A percentile compares a stretch with the other conserved stretches of the same genome.
phyloP scores from a whole-genome alignment of 1,139 yeast species.

The Geotrichum australiense region DNA sequence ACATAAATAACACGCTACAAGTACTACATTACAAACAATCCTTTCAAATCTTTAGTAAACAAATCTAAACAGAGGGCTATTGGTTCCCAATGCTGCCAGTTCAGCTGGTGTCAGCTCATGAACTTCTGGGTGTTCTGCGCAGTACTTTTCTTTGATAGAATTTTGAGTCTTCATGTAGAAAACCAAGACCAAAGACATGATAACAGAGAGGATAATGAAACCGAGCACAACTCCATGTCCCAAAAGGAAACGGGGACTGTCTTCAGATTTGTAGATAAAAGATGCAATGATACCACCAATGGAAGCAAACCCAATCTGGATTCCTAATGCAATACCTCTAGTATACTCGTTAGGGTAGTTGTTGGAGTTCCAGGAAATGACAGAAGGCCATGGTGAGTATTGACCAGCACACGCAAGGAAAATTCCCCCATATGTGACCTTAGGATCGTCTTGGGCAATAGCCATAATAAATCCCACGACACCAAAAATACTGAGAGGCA shows the following conservation, averaged over 20 bases:
- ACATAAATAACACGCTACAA: background rate
- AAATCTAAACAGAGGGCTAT: constrained; percentile 14
- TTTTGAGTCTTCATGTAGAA: constrained; percentile 5
- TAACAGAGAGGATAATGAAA: constrained; percentile 1
- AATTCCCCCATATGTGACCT: constrained; percentile 12
- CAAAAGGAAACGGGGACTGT: constrained; percentile 13
- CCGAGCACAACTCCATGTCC: constrained; percentile 14
- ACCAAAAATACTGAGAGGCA: constrained; percentile 6
- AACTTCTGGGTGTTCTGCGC: constrained; percentile 12
- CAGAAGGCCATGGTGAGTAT: constrained; percentile 14
- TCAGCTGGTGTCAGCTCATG: constrained; percentile 7
- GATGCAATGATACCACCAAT: constrained; percentile 38
- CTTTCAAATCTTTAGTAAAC: constrained; percentile 1
- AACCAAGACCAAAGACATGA: constrained; percentile 7
- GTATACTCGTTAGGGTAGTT: constrained; percentile 9
- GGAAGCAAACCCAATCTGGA: constrained; percentile 16
- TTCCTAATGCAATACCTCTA: constrained; percentile 15
- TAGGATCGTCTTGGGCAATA: constrained; percentile 3
- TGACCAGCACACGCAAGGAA: constrained; percentile 13
- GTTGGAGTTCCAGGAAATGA: constrained; percentile 15
- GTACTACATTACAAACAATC: too few species aligned
- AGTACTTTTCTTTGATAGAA: constrained; percentile 10
- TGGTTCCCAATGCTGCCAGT: constrained; percentile 10
- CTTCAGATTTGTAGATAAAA: constrained; percentile 32
- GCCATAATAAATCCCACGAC: constrained; percentile 11